Evolutionary conservation across 345 rosid genomes (phyloP), one percentile per base, ranked within the genome.

Genomic region (Citrus trifoliata): DNA sequence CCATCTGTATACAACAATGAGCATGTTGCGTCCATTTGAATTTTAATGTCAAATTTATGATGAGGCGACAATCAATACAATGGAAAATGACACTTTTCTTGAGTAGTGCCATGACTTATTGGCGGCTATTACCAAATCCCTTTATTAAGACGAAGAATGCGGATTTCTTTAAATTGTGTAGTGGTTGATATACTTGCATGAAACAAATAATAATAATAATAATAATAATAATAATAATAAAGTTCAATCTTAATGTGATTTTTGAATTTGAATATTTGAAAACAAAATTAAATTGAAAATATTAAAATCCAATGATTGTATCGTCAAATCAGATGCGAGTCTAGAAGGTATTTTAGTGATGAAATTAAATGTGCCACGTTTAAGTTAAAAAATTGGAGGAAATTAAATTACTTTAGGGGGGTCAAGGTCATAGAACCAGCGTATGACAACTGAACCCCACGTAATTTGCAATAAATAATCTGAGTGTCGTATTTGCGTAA

Each of bases 371-470:
- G 33, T 24, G 5, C 30, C 25, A 28, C 22, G 6, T 46, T 48
- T 48, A 1, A 48, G 6, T 48, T 40, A 14, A 5, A 16, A 51
- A 27, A 24, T 68, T 40, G 4, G 1, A 68, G 38, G 24, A 70
- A 48, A 27, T 10, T 16, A 21, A 19, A 21, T 30, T 0, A 0
- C 30, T n/a, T 30, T 18, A 10, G 2, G 16, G 42, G 25, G 46
- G 78, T 75, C 78, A 64, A 71, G 3, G 33, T 46, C 61, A 42
- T 12, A 51, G 4, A 33, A 33, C 59, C 65, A 66, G 79, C 51
- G 67, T 48, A 74, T 60, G 70, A 56, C 77, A 59, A 21, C 13
- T 27, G 56, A 7, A 33, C 37, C 9, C 9, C 7, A 10, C 7
- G 18, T 18, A 79, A 55, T 12, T 10, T 19, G 22, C 13, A 14